Conservation (phyloP, 257 asterid genomes). For the Nicotiana tabacum region DNA sequence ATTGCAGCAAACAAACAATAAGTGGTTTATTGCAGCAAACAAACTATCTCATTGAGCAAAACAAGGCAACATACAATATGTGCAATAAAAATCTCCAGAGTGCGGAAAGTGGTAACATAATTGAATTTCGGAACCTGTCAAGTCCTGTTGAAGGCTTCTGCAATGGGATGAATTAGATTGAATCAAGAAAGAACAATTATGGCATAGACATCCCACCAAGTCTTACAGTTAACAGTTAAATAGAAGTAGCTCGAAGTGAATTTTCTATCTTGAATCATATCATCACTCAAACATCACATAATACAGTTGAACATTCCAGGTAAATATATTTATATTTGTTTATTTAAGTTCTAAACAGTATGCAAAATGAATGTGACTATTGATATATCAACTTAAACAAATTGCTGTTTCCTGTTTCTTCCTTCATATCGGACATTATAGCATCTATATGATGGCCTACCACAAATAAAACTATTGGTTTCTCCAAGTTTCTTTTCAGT, state of each 20-base stretch:
- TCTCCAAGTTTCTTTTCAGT: background rate
- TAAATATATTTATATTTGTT: background rate
- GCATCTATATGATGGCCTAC: background rate
- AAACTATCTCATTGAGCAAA: background rate
- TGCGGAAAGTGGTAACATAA: background rate
- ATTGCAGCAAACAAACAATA: background rate
- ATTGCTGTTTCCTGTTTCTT: background rate
- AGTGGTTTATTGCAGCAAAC: conserved; percentile 1
- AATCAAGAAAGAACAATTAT: background rate
- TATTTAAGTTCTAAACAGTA: background rate
- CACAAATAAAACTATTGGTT: background rate
- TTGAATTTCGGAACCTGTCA: background rate
- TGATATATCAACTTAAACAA: background rate
- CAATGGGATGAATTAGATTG: background rate
- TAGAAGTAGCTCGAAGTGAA: background rate
- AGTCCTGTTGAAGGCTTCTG: background rate
- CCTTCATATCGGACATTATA: background rate
- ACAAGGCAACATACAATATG: background rate
- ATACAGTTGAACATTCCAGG: background rate
- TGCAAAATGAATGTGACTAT: background rate
- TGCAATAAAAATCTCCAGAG: background rate
- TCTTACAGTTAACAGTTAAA: background rate
- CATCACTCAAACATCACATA: background rate
- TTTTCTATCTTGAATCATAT: background rate
- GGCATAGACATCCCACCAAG: background rate